Evolutionary conservation across 2,329 filamentous ascomycete species (phyloP).

Genomic region (Daldinia sp.): DNA sequence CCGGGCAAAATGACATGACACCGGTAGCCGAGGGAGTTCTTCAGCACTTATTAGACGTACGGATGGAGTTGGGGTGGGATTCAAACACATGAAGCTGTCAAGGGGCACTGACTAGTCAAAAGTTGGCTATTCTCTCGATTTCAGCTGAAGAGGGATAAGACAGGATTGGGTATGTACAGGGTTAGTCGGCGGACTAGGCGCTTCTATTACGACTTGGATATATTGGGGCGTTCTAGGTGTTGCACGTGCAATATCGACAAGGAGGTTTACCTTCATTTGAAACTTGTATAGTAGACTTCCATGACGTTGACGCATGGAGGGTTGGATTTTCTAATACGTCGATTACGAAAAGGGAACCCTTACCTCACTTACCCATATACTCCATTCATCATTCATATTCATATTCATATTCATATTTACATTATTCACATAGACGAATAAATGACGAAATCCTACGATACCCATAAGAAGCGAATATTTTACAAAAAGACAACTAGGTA

Average conservation of each 20-base stretch:
- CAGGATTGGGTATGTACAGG: slow-evolving; percentile 8
- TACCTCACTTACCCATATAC: slow-evolving; percentile 25
- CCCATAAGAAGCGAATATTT: neutral
- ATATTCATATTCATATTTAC: slow-evolving; percentile 5
- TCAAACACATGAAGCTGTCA: slow-evolving; percentile 42
- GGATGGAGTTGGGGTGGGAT: slow-evolving; percentile 68
- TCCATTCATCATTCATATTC: slow-evolving; percentile 16
- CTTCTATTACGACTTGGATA: slow-evolving; percentile 16
- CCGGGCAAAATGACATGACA: slow-evolving; percentile 62
- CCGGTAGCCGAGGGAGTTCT: slow-evolving; percentile 69
- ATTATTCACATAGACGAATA: slow-evolving; percentile 10
- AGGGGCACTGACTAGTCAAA: neutral
- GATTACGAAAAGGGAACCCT: slow-evolving; percentile 27
- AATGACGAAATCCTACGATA: slow-evolving; percentile 15
- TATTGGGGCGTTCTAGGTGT: slow-evolving; percentile 24
- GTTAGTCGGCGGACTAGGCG: slow-evolving; percentile 12
- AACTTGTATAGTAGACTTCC: slow-evolving; percentile 22
- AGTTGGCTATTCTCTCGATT: neutral
- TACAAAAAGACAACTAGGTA: neutral
- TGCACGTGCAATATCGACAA: slow-evolving; percentile 8
- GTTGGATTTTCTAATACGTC: slow-evolving; percentile 31
- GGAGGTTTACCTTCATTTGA: slow-evolving; percentile 17
- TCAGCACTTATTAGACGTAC: slow-evolving; percentile 68
- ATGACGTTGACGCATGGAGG: slow-evolving; percentile 21
- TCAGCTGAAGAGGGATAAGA: slow-evolving; percentile 11